Base-by-base conservation (phyloP, 495 filamentous ascomycete species). In the Neurospora sp. region DNA sequence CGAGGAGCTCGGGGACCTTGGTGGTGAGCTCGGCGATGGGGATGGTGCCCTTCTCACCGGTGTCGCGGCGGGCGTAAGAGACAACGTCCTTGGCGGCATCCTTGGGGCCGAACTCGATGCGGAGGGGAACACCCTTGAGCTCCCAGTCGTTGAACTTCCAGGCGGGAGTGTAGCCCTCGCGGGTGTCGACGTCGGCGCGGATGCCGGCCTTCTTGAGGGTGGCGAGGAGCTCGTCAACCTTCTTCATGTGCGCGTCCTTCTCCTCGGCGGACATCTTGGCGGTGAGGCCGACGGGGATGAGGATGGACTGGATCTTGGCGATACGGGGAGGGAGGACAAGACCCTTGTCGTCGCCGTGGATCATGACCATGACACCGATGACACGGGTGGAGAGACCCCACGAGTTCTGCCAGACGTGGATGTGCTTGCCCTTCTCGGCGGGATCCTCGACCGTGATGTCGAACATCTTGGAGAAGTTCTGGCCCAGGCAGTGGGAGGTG, bases 81-180 rank as follows among this genome's bases (percentile, higher is more conserved):
- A 98, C 90, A 37, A 94, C 92, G 69, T 91, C 88, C 76, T 93
- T 92, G 53, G 90, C 92, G 3, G 90, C 89, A 80, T 98, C 96
- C 81, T 96, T 96, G 69, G 96, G 96, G 44, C 96, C 96, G 79
- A 96, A 96, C 81, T 98, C 96, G 69, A 99, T 86, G 44, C 96
- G 93, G 40, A 99, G 84, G 18, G 96, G 96, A 16, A 98, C 90
- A 80, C 96, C 96, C 82, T 93, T 94, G 73, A 97, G 85, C 82
- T 99, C 96, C 92, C 92, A 97, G 83, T 98, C 93, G 85, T 96
- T 96, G 87, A 98, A 98, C 82, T 99, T 98, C 88, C 90, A 97
- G 74, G 93, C 95, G 16, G 96, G 94, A 72, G 93, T 94, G 85
- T 97, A 94, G 72, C 89, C 90, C 9, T 97, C 93, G 53, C 96